Conservation (phyloP, 139 green algal genomes). For the Pleodorina starrii region DNA sequence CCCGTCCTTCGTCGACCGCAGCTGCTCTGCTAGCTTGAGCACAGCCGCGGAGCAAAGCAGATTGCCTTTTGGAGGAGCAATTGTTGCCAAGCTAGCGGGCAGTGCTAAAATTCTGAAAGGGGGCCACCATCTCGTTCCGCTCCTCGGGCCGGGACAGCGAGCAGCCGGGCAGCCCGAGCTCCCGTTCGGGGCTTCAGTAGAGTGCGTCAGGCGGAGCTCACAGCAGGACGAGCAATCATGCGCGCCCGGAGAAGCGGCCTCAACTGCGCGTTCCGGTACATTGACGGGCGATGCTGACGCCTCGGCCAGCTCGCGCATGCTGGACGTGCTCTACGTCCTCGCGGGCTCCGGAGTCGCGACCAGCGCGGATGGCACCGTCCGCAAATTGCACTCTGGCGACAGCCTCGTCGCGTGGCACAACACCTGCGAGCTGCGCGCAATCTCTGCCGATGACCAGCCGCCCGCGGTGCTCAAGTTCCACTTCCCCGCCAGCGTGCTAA, state of each 20-base stretch:
- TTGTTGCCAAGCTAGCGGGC: constrained; percentile 15
- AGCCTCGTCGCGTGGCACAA: constrained; percentile 50
- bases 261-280: constrained; percentile 4
- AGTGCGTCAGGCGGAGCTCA: not conserved
- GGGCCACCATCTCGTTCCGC: not conserved
- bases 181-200: constrained; percentile 23
- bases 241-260: not conserved
- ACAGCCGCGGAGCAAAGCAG: not conserved
- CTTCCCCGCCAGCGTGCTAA: constrained; percentile 36
- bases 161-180: not conserved
- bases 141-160: not conserved
- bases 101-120: constrained; percentile 13
- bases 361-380: not conserved
- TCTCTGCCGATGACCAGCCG: not conserved
- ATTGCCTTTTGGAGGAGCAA: constrained; percentile 20
- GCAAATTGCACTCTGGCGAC: constrained; percentile 36
- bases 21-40: not conserved
- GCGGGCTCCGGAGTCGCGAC: constrained; percentile 8
- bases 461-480: constrained; percentile 53
- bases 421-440: not conserved
- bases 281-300: too few relatives aligned
- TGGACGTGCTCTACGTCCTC: constrained; percentile 53
- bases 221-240: not conserved
- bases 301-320: not conserved
- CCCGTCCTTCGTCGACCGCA: too few relatives aligned